Base-by-base conservation (phyloP, 2,329 filamentous ascomycete species). In the Talaromyces verruculosus region DNA sequence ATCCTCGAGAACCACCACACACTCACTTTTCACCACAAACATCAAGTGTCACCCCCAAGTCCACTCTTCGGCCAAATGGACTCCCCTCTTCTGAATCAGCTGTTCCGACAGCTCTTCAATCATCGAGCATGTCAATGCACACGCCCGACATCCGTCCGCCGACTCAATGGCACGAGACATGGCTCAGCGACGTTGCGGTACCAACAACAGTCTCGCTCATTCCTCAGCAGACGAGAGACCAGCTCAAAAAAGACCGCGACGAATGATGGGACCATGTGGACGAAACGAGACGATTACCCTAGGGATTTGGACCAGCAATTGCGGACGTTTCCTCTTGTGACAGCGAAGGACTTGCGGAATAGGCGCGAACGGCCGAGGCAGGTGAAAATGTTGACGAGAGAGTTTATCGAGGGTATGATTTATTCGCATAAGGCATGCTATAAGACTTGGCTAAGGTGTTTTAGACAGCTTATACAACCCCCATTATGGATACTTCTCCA, bases 351-450 rank as follows among this genome's bases (percentile, higher is more conserved):
- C 68, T 81, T 99, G 70, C 88, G 89, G 71, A 82, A 79, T 70
- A 85, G 91, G 63, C 88, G 82, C 63, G 89, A 96, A 75, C 84
- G 95, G 73, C 95, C 95, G 53, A 87, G 87, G 74, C 86, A 91
- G 77, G 93, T 97, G 71, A 97, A 97, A 86, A 99, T 99, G 95
- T 82, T 97, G 74, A 91, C 96, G 76, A 87, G 96, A 70, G 96
- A 99, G 83, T 99, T 99, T 75, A 95, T 99, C 75, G 95, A 99
- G 78, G 93, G 91, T 93, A 70, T 57, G 41, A n/a, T 35, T 37
- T 39, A 47, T 51, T 43, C 15, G 28, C 17, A 19, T 3, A n/a
- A 5, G 17, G 41, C 10, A 8, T n/a, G 13, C 2, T 25, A 22
- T 51, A 2, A 6, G 17, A 2, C 6, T 33, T 51, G 19, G 60